Conservation (phyloP, 1,284 basidiomycete species). For the Cronartium quercuum region DNA sequence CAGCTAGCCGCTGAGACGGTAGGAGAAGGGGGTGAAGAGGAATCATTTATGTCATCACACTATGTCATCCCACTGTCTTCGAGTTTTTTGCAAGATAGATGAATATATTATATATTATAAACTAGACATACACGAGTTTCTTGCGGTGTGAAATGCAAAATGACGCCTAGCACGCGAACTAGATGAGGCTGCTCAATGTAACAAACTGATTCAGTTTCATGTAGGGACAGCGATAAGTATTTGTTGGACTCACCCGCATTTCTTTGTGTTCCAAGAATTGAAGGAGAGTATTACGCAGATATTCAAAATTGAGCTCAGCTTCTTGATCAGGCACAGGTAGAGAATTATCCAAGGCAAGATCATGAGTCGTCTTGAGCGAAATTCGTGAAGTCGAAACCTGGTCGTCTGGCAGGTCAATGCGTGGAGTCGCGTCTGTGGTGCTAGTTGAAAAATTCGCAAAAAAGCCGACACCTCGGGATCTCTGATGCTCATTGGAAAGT, state of each 20-base stretch:
- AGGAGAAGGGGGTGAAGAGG: neutral
- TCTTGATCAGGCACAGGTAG: slow-evolving; percentile 55
- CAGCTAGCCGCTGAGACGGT: slow-evolving; percentile 7
- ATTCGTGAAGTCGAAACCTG: neutral
- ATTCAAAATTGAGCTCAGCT: slow-evolving; percentile 90
- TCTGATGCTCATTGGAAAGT: neutral
- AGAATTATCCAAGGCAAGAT: slow-evolving; percentile 24
- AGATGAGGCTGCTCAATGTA: slow-evolving; percentile 65
- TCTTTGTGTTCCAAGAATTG: slow-evolving; percentile 87
- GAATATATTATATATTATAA: neutral
- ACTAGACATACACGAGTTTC: slow-evolving; percentile 56
- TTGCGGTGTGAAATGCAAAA: slow-evolving; percentile 85
- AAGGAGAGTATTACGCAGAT: slow-evolving; percentile 83
- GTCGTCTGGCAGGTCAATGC: neutral
- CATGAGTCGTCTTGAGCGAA: neutral
- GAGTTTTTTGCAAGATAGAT: neutral
- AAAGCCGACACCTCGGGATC: slow-evolving; percentile 28
- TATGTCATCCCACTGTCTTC: neutral
- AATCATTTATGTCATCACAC: neutral
- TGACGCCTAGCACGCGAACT: slow-evolving; percentile 78
- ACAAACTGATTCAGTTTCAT: neutral
- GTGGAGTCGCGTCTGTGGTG: no score
- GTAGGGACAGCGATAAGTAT: slow-evolving; percentile 45
- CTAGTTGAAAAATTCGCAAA: slow-evolving; percentile 23
- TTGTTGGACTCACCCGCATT: slow-evolving; percentile 61